Conservation (phyloP, 2,329 filamentous ascomycete genomes). For the Calonectria pseudoturangicola region DNA sequence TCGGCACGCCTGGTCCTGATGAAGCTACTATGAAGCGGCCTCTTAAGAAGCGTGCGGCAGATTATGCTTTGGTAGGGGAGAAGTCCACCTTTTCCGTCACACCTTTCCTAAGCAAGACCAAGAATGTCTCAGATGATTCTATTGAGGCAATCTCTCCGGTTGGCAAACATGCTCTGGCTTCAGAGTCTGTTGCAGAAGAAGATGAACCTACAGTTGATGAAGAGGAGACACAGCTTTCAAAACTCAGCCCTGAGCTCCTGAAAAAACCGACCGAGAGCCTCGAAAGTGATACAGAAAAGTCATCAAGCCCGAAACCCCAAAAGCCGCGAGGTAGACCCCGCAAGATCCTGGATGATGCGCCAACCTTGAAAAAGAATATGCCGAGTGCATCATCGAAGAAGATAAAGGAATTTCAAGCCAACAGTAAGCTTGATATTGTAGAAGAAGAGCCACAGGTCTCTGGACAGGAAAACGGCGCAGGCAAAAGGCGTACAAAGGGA, state of each 20-base stretch:
- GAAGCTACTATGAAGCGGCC: slow-evolving; percentile 63
- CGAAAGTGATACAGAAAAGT: slow-evolving; percentile 36
- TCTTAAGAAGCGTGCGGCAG: slow-evolving; percentile 74
- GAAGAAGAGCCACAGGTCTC: slow-evolving; percentile 60
- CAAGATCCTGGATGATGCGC: slow-evolving; percentile 67
- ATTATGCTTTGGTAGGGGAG: slow-evolving; percentile 78
- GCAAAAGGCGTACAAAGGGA: slow-evolving; percentile 39
- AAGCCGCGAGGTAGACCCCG: slow-evolving; percentile 67
- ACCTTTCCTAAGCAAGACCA: slow-evolving; percentile 89
- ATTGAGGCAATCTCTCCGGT: slow-evolving; percentile 52
- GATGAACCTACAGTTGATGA: slow-evolving; percentile 55
- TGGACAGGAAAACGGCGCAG: slow-evolving; percentile 57
- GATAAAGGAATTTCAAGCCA: slow-evolving; percentile 53
- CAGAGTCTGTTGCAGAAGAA: slow-evolving; percentile 58
- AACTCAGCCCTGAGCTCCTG: slow-evolving; percentile 34
- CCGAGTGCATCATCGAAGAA: slow-evolving; percentile 59
- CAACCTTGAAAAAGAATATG: slow-evolving; percentile 68
- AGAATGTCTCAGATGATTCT: slow-evolving; percentile 68
- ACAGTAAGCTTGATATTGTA: slow-evolving; percentile 61
- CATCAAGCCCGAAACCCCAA: slow-evolving; percentile 42
- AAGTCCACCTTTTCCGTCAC: slow-evolving; percentile 97
- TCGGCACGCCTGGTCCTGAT: slow-evolving; percentile 68
- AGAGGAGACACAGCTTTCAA: slow-evolving; percentile 41
- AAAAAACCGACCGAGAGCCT: slow-evolving; percentile 36
- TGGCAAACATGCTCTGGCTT: slow-evolving; percentile 36